phyloP scores from a whole-genome alignment of 768 basidiomycete genomes.

The Plicaturopsis crispa region DNA sequence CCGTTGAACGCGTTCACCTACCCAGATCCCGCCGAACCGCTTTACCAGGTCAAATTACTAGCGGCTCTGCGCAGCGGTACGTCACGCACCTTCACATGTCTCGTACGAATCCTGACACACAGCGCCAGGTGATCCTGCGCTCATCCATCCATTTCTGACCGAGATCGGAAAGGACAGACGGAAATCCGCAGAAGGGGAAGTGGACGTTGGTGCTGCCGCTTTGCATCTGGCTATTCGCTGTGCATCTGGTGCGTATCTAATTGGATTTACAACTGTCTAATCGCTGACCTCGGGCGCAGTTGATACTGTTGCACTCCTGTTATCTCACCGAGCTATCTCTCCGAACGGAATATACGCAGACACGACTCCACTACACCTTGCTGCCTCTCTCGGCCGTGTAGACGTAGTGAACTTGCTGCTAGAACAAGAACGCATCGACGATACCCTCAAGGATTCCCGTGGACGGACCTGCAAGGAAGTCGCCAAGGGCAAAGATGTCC shows the following conservation, averaged over 20 bases:
- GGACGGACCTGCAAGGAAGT: conserved; percentile 68
- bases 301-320: conserved; percentile 59
- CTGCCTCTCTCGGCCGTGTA: conserved; percentile 62
- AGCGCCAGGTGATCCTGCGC: conserved; percentile 58
- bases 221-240: conserved; percentile 81
- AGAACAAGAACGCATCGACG: conserved; percentile 75
- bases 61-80: conserved; percentile 55
- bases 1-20: too few species aligned
- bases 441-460: conserved; percentile 59
- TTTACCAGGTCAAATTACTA: conserved; percentile 60
- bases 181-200: conserved; percentile 34
- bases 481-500: conserved; percentile 59
- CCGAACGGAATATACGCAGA: conserved; percentile 74
- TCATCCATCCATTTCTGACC: conserved; percentile 75
- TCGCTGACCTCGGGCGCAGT: conserved; percentile 25
- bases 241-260: conserved; percentile 49
- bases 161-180: conserved; percentile 66
- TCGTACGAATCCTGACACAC: not conserved
- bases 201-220: conserved; percentile 67
- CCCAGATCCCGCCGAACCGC: conserved; percentile 30
- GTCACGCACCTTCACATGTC: conserved; percentile 10
- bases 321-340: conserved; percentile 69
- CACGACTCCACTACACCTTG: conserved; percentile 65
- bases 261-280: not conserved
- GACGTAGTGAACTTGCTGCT: conserved; percentile 73